phyloP scores from a whole-genome alignment of 2,329 filamentous ascomycete genomes.

The Ceratocystis lukuohia region DNA sequence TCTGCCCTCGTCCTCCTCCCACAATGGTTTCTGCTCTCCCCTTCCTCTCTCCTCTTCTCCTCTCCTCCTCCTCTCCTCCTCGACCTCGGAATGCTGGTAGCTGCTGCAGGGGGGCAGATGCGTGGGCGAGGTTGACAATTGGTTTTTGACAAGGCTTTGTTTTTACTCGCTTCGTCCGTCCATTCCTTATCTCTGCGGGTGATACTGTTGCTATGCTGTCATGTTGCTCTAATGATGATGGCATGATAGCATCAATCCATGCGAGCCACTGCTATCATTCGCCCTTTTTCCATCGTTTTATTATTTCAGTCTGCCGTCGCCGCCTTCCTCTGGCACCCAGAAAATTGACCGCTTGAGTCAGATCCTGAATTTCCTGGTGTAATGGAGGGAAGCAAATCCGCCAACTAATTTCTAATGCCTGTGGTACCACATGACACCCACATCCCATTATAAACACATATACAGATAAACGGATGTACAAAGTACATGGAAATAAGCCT shows the following conservation, averaged over 20 bases:
- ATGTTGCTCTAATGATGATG: too few species aligned
- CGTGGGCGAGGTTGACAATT: not conserved
- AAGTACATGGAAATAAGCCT: not conserved
- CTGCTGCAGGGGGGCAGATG: not conserved
- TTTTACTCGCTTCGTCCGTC: too few species aligned
- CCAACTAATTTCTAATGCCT: constrained; percentile 6
- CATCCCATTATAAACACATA: not conserved
- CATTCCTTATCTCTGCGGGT: too few species aligned
- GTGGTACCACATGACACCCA: constrained; percentile 6
- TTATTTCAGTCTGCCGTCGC: not conserved
- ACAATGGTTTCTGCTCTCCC: too few species aligned
- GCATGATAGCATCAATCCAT: too few species aligned
- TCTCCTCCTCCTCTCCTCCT: not conserved
- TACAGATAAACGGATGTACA: not conserved
- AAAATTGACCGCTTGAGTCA: not conserved
- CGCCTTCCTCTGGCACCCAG: not conserved
- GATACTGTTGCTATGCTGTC: too few species aligned
- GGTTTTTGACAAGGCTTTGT: too few species aligned
- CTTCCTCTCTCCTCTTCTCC: not conserved
- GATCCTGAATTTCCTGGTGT: not conserved
- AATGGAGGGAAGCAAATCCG: constrained; percentile 3
- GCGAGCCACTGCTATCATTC: not conserved
- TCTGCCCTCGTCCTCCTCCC: too few species aligned
- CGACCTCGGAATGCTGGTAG: not conserved
- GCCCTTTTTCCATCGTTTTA: not conserved